Conservation (phyloP, 164 flowering plant genomes). For the Pachysandra terminalis region DNA sequence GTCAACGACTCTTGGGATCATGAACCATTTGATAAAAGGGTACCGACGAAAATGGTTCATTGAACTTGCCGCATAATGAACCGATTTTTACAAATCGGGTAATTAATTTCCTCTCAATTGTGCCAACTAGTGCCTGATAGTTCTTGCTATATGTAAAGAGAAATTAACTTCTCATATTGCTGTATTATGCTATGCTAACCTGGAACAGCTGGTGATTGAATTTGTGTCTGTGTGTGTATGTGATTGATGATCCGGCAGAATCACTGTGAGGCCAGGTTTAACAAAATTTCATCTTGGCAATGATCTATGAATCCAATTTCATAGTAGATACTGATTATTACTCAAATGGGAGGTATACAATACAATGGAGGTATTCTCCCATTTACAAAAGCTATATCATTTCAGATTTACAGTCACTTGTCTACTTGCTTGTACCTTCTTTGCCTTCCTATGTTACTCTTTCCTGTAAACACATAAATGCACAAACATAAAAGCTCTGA, state of each 20-base stretch:
- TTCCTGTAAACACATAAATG: background rate
- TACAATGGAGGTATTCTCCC: background rate
- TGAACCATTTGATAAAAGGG: too few species aligned
- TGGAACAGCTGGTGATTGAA: background rate
- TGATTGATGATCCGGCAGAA: background rate
- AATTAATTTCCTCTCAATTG: too few species aligned
- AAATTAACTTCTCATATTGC: too few species aligned
- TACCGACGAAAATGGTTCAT: too few species aligned
- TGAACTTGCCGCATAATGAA: too few species aligned
- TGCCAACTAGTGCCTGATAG: too few species aligned
- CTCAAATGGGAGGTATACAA: background rate
- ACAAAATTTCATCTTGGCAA: background rate
- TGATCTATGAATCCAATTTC: background rate
- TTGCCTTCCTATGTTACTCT: background rate
- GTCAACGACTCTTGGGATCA: too few species aligned
- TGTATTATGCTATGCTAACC: too few species aligned
- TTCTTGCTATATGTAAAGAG: too few species aligned
- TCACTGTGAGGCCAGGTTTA: background rate
- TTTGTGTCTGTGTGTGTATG: too few species aligned
- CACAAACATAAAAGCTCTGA: background rate
- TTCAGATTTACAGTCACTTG: background rate
- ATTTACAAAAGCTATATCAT: background rate
- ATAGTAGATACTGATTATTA: background rate
- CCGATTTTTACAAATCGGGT: too few species aligned
- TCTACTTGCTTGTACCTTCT: conserved; percentile 12